Conservation (phyloP, 345 rosid species). For the Turnera subulata region DNA sequence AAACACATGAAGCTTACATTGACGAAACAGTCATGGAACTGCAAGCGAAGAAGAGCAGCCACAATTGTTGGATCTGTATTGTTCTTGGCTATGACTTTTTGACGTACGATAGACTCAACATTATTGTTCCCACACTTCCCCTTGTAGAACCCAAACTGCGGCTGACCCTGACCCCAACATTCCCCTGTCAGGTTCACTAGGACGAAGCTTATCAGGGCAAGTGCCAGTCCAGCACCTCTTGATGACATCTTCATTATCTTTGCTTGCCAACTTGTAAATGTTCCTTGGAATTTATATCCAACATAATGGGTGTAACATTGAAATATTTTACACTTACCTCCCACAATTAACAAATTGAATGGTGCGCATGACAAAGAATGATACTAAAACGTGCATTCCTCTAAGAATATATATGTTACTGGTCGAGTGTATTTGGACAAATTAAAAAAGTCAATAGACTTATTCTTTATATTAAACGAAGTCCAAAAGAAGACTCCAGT, state of each 20-base stretch:
- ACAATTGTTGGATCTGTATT: conserved; percentile 18
- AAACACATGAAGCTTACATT: conserved; percentile 26
- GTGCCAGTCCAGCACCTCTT: conserved; percentile 17
- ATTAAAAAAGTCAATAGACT: no score
- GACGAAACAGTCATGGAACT: conserved; percentile 51
- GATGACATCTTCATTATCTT: conserved; percentile 18
- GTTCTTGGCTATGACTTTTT: conserved; percentile 8
- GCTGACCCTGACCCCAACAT: conserved; percentile 34
- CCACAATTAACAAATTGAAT: not conserved
- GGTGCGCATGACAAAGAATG: conserved; percentile 10
- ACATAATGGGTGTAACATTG: no score
- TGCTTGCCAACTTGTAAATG: not conserved
- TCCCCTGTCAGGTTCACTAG: conserved; percentile 29
- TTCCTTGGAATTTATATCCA: no score
- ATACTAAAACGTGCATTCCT: conserved; percentile 5
- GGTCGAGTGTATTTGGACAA: no score
- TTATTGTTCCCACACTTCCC: conserved; percentile 18
- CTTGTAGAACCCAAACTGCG: conserved; percentile 30
- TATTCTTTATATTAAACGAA: no score
- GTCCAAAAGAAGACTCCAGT: no score
- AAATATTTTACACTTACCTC: no score
- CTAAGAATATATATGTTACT: conserved; percentile 1
- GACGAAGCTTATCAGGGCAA: conserved; percentile 19
- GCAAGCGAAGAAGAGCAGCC: conserved; percentile 45
- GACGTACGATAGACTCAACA: conserved; percentile 36